Conservation (phyloP, 495 filamentous ascomycete genomes). For the Aspergillus sclerotiicarbonarius region DNA sequence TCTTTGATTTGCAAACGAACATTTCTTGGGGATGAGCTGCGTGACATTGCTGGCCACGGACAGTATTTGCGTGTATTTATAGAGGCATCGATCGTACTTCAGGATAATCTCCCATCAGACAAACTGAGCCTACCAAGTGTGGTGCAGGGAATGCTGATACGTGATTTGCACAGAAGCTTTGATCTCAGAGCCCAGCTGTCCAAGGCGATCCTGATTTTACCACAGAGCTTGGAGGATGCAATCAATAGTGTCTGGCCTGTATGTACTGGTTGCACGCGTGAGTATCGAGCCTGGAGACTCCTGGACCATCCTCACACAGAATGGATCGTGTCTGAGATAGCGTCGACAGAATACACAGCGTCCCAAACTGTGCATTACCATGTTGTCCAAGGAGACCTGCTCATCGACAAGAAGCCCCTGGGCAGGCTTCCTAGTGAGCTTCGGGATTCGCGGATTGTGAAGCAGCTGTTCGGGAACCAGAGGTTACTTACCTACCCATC, state of each 20-base stretch:
- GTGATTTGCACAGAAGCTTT: slow-evolving; percentile 42
- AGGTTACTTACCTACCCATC: slow-evolving; percentile 40
- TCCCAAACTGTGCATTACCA: slow-evolving; percentile 46
- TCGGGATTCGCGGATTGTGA: slow-evolving; percentile 33
- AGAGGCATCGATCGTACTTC: slow-evolving; percentile 30
- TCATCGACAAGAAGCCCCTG: slow-evolving; percentile 53
- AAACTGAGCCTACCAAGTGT: slow-evolving; percentile 2
- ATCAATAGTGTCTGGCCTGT: slow-evolving; percentile 17
- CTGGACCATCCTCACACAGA: too few species aligned
- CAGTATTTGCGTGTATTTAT: slow-evolving; percentile 28
- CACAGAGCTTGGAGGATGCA: slow-evolving; percentile 17
- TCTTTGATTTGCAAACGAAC: background rate
- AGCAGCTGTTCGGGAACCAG: slow-evolving; percentile 39
- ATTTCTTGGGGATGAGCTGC: slow-evolving; percentile 16
- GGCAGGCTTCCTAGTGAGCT: slow-evolving; percentile 46
- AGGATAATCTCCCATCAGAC: slow-evolving; percentile 23
- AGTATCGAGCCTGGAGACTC: slow-evolving; percentile 33
- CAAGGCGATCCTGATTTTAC: slow-evolving; percentile 16
- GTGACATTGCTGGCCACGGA: too few species aligned
- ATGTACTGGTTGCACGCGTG: background rate
- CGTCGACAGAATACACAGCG: slow-evolving; percentile 8
- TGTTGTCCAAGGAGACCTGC: slow-evolving; percentile 50
- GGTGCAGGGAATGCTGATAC: slow-evolving; percentile 33
- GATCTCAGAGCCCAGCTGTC: slow-evolving; percentile 30
- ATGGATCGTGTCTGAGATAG: slow-evolving; percentile 23